phyloP scores from a whole-genome alignment of 352 stramenopile species.

The Blastocystis sp. region DNA sequence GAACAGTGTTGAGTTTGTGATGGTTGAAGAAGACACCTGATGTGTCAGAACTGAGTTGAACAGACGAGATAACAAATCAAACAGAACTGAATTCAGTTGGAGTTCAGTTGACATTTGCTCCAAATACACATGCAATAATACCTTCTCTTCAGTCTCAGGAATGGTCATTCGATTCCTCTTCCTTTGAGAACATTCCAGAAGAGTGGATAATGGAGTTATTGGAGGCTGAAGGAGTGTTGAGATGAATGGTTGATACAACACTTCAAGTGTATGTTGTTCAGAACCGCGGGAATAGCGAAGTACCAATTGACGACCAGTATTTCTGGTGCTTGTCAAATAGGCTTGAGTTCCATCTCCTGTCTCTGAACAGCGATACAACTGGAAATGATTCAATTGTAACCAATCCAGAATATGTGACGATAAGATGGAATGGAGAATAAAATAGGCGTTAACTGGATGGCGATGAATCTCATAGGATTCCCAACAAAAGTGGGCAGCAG shows the following conservation, averaged over 20 bases:
- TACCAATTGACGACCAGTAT: not conserved
- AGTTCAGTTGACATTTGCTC: not conserved
- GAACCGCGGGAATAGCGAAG: not conserved
- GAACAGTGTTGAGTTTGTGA: too few species aligned
- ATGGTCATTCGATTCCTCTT: not conserved
- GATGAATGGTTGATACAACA: not conserved
- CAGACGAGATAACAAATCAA: not conserved
- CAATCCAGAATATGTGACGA: constrained; percentile 2
- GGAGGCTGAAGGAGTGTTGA: not conserved
- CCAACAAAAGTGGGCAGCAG: not conserved
- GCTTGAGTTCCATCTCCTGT: not conserved
- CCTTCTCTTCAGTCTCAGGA: not conserved
- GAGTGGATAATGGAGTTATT: not conserved
- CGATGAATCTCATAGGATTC: not conserved
- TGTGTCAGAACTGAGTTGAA: not conserved
- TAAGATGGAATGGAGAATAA: not conserved
- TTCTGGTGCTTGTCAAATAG: not conserved
- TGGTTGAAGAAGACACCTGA: too few species aligned
- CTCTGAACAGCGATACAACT: not conserved
- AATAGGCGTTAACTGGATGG: not conserved
- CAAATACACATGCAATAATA: not conserved
- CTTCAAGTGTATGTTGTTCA: not conserved
- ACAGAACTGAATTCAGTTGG: not conserved
- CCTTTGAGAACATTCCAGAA: not conserved
- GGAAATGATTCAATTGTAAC: constrained; percentile 11